A percentile compares a stretch with the other conserved stretches of the same genome.
Conservation (phyloP, 2,329 filamentous ascomycete genomes). For the Xenosphaeropsis pyriputrescens region DNA sequence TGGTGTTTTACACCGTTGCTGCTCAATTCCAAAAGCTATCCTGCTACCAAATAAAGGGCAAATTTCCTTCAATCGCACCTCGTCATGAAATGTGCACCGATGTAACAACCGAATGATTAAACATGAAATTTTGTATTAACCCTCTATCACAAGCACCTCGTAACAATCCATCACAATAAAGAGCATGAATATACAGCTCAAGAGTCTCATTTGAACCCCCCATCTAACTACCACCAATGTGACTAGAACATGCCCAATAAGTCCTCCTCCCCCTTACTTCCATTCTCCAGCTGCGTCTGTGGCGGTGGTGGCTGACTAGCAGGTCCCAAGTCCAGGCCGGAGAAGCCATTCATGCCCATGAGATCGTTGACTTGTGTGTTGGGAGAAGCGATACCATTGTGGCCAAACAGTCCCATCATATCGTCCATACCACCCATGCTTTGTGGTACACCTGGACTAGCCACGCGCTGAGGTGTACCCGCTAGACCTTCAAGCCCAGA, state of each 20-base stretch:
- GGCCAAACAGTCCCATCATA: conserved; percentile 57
- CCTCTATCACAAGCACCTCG: no score
- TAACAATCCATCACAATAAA: no score
- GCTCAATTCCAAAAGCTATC: no score
- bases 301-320: conserved; percentile 50
- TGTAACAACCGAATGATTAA: no score
- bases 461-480: conserved; percentile 54
- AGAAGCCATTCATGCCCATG: conserved; percentile 80
- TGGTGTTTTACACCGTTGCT: no score
- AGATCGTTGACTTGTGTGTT: conserved; percentile 16
- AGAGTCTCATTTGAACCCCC: no score
- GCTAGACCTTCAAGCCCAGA: conserved; percentile 37
- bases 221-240: no score
- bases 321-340: conserved; percentile 60
- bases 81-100: no score
- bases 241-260: conserved; percentile 39
- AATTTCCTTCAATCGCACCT: no score
- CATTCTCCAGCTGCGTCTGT: conserved; percentile 36
- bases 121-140: no score
- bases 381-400: conserved; percentile 13
- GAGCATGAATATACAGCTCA: no score
- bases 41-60: no score
- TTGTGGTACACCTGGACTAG: conserved; percentile 36
- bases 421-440: conserved; percentile 59
- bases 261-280: conserved; percentile 31